phyloP scores from a whole-genome alignment of 768 basidiomycete species.

The Hericium erinaceus region DNA sequence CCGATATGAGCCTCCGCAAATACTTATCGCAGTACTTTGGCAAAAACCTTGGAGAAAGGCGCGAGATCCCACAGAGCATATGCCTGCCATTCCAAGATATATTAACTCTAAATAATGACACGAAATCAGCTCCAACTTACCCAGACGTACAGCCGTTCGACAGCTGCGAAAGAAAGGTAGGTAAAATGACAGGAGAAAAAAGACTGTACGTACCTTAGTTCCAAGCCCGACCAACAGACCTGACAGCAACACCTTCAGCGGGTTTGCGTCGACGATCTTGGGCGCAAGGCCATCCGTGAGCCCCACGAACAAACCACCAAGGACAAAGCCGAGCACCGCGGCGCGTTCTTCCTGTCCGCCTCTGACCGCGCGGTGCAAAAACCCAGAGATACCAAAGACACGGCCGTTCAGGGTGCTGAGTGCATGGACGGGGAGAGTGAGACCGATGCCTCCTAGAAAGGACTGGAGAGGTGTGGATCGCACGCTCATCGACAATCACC shows the following conservation, averaged over 20 bases:
- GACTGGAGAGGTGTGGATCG: constrained; percentile 33
- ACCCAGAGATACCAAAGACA: constrained; percentile 54
- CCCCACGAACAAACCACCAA: constrained; percentile 38
- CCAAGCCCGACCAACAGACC: constrained; percentile 53
- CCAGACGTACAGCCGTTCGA: constrained; percentile 61
- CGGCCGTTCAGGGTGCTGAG: constrained; percentile 45
- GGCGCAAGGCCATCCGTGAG: constrained; percentile 30
- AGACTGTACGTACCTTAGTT: constrained; percentile 24
- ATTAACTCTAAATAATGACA: not conserved
- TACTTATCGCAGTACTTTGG: too few species aligned
- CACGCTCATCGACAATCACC: too few species aligned
- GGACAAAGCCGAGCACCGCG: constrained; percentile 36
- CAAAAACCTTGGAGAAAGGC: constrained; percentile 42
- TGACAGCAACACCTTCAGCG: constrained; percentile 30
- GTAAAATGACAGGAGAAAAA: not conserved
- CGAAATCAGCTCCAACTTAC: constrained; percentile 20
- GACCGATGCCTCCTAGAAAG: constrained; percentile 44
- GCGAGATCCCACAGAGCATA: constrained; percentile 54
- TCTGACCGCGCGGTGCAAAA: constrained; percentile 40
- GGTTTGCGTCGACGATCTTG: constrained; percentile 9
- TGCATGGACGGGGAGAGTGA: constrained; percentile 43
- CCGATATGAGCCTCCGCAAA: too few species aligned
- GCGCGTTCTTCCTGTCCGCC: constrained; percentile 34
- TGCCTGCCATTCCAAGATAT: constrained; percentile 32
- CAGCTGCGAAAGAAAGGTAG: constrained; percentile 24